Evolutionary conservation across 805 yeast genomes (phyloP).

Genomic region (Saturnispora dispora): DNA sequence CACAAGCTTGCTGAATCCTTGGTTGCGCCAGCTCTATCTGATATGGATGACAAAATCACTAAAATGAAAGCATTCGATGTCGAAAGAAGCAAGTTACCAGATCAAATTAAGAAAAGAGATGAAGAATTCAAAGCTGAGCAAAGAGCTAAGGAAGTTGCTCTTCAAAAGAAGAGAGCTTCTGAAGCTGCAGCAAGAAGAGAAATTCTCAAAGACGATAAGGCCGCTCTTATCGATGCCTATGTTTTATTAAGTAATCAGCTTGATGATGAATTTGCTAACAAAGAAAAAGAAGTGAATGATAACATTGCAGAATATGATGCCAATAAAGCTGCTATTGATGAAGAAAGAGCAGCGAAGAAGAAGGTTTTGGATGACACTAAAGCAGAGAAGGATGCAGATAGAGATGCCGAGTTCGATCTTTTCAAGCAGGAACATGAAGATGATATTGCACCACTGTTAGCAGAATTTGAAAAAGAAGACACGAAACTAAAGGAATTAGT

Average conservation of each 20-base stretch:
- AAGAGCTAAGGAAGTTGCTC: conserved; percentile 30
- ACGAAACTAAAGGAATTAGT: conserved; percentile 41
- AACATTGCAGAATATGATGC: conserved; percentile 33
- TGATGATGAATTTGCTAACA: conserved; percentile 31
- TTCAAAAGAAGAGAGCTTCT: conserved; percentile 26
- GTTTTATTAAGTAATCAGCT: conserved; percentile 25
- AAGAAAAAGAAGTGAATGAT: conserved; percentile 34
- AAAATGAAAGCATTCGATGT: conserved; percentile 56
- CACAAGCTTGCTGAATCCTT: conserved; percentile 69
- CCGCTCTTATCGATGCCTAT: conserved; percentile 38
- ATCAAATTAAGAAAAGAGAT: conserved; percentile 33
- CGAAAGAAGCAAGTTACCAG: conserved; percentile 31
- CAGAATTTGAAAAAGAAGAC: conserved; percentile 42
- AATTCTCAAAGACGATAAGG: conserved; percentile 40
- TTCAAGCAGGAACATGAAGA: conserved; percentile 46
- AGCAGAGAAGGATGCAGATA: conserved; percentile 33
- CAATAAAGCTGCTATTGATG: conserved; percentile 33
- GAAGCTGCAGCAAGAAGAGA: conserved; percentile 33
- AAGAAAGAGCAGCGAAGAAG: conserved; percentile 35
- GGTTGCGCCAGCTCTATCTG: conserved; percentile 75
- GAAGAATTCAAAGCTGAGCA: conserved; percentile 31
- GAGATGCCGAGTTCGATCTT: conserved; percentile 37
- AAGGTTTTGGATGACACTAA: conserved; percentile 36
- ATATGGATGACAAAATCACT: conserved; percentile 57
- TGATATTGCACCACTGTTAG: conserved; percentile 45